Evolutionary conservation across 169 alveolate species (phyloP), one percentile per base, ranked within the genome.

Genomic region (Eimeria necatrix): DNA sequence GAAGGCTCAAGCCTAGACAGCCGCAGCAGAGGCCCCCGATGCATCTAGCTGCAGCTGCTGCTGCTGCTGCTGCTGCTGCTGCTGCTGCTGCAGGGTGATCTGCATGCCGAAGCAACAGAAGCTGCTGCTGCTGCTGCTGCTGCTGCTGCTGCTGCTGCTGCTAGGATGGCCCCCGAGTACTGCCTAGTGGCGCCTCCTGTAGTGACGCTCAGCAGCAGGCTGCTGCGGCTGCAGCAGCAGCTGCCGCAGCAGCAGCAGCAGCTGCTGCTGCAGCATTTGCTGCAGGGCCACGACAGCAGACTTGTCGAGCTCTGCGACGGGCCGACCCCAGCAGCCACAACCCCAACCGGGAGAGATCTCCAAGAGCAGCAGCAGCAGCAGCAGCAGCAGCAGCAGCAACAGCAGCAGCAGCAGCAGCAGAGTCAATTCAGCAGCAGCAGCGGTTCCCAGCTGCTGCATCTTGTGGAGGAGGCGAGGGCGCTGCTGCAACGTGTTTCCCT

Each of bases 381-480:
- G 6, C 83, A 71, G 83, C 83, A 71, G 83, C 83, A 71, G 41
- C 51, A 71, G 64, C 14, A 56, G 64, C 64, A 56, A 14, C n/a
- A n/a, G n/a, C n/a, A n/a, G n/a, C n/a, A n/a, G n/a, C n/a, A n/a
- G n/a, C n/a, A n/a, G n/a, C n/a, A n/a, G n/a, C n/a, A n/a, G n/a
- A n/a, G n/a, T n/a, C n/a, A n/a, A n/a, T n/a, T n/a, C n/a, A n/a
- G n/a, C n/a, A n/a, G n/a, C n/a, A n/a, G n/a, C n/a, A n/a, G n/a
- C n/a, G n/a, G n/a, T n/a, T n/a, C n/a, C 20, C 64, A 56, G 20
- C 64, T 56, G 14, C 64, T 9, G 64, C 64, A 14, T 14, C 20
- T 14, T 56, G 8, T 56, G 14, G 64, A 56, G 64, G 64, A 56
- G 64, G 64, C 64, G 14, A 56, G 64, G 14, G 20, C 8, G 64